Conservation (phyloP, 306 rosid genomes). For the Elaeagnus macrophylla region DNA sequence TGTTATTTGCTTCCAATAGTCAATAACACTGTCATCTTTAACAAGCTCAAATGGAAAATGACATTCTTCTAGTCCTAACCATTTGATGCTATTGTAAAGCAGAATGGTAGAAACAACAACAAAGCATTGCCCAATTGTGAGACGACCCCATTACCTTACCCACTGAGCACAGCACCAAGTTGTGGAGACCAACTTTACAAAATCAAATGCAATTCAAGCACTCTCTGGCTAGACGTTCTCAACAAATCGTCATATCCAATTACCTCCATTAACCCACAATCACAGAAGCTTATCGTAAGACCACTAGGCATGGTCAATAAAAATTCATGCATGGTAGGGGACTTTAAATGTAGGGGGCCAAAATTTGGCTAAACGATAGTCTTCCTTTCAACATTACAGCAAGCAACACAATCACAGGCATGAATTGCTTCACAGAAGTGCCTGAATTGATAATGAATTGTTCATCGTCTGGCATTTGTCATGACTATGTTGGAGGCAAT, state of each 20-base stretch:
- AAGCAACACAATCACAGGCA: slow-evolving; percentile 7
- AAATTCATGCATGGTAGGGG: slow-evolving; percentile 6
- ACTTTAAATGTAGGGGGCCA: slow-evolving; percentile 6
- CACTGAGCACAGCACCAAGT: too few species aligned
- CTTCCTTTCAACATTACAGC: slow-evolving; percentile 19
- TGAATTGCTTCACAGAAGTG: slow-evolving; percentile 13
- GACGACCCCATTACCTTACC: too few species aligned
- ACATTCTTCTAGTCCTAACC: too few species aligned
- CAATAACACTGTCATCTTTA: too few species aligned
- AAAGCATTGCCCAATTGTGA: too few species aligned
- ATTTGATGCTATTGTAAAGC: too few species aligned
- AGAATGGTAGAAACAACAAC: too few species aligned
- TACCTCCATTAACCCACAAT: slow-evolving; percentile 11
- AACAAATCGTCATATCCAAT: slow-evolving; percentile 10
- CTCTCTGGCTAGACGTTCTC: slow-evolving; percentile 11
- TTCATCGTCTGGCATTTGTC: slow-evolving; percentile 12
- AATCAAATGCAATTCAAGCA: background rate
- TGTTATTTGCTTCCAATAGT: too few species aligned
- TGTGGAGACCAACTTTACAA: too few species aligned
- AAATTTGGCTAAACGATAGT: slow-evolving; percentile 3
- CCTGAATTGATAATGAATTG: slow-evolving; percentile 1
- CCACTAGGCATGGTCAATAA: slow-evolving; percentile 6
- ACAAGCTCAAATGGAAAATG: too few species aligned
- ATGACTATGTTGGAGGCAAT: background rate
- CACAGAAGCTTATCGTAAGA: slow-evolving; percentile 1